Evolutionary conservation across 2,329 filamentous ascomycete species (phyloP).

Genomic region (Talaromyces sp.): DNA sequence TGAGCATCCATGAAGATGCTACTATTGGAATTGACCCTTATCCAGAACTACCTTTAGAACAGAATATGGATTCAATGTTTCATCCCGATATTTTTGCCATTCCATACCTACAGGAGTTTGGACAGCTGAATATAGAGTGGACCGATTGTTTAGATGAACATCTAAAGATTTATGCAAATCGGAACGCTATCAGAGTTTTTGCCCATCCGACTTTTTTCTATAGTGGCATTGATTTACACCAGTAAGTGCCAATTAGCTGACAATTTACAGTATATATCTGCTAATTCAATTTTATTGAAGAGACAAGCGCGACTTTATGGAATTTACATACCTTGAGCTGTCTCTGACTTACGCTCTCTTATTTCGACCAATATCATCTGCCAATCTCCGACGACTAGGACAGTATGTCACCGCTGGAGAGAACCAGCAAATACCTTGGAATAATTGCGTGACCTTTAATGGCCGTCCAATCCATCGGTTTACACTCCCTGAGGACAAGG

Average conservation of each 20-base stretch:
- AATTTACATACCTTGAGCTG: neutral
- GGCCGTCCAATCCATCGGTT: neutral
- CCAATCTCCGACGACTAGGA: neutral
- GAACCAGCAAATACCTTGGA: neutral
- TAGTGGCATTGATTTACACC: neutral
- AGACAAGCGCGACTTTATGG: neutral
- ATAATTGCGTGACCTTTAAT: neutral
- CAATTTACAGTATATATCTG: neutral
- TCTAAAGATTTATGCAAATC: neutral
- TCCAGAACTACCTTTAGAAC: slow-evolving; percentile 5
- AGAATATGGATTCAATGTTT: slow-evolving; percentile 4
- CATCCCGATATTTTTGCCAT: slow-evolving; percentile 1
- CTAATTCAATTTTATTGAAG: neutral
- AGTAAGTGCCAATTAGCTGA: neutral
- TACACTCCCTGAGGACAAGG: neutral
- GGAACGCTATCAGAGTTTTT: slow-evolving; percentile 1
- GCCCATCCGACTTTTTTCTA: no score
- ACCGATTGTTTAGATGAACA: slow-evolving; percentile 8
- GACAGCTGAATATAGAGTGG: slow-evolving; percentile 5
- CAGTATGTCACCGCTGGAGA: neutral
- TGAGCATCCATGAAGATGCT: neutral
- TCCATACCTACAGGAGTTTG: slow-evolving; percentile 1
- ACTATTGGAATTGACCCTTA: neutral
- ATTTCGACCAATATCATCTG: slow-evolving; percentile 2
- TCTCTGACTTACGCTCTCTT: slow-evolving; percentile 6